Base-by-base conservation (phyloP, 768 basidiomycete genomes). In the Leucogyrophana mollusca region DNA sequence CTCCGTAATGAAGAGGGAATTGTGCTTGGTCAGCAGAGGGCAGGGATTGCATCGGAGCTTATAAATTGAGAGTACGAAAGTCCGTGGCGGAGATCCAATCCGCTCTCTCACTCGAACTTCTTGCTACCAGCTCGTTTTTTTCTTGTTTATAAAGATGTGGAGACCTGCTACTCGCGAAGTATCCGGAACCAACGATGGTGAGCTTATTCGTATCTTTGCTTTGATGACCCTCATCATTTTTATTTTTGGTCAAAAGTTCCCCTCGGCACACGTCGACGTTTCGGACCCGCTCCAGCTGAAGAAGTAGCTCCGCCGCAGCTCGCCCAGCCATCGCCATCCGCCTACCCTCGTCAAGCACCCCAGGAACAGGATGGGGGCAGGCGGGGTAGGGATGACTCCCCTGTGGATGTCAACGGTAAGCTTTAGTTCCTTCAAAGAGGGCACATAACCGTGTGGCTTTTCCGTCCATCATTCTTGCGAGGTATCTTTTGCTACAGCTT, bases 111-210 rank as follows among this genome's bases (percentile, higher is more conserved):
- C 47, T 49, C 48, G 43, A 48, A 27, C 47, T 60, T 47, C 40
- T 49, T 46, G 4, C 35, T 40, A 40, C 43, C n/a, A 46, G 47
- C 23, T 34, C 0, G n/a, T 41, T 34, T 52, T 51, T 68, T 71
- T 69, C 69, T 67, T 68, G 66, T 59, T 64, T 67, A 61, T 54
- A 49, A 67, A 58, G 53, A 90, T 92, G 90, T 92, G 90, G 88
- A 85, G 84, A 69, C 89, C 89, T 46, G 88, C 90, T 52, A 90
- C 90, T 47, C 83, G 83, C 56, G 86, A 91, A 69, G 87, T 94
- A 22, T 90, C 90, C 32, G 94, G 93, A 47, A 94, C 93, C 17
- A 96, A 96, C 57, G 93, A 95, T 36, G 87, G 92, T 90, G 32
- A 57, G 81, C 69, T 24, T 35, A n/a, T n/a, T 37, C 16, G 0